Base-by-base conservation (phyloP, 768 basidiomycete genomes). In the Tylopilus vinaceipallidus region DNA sequence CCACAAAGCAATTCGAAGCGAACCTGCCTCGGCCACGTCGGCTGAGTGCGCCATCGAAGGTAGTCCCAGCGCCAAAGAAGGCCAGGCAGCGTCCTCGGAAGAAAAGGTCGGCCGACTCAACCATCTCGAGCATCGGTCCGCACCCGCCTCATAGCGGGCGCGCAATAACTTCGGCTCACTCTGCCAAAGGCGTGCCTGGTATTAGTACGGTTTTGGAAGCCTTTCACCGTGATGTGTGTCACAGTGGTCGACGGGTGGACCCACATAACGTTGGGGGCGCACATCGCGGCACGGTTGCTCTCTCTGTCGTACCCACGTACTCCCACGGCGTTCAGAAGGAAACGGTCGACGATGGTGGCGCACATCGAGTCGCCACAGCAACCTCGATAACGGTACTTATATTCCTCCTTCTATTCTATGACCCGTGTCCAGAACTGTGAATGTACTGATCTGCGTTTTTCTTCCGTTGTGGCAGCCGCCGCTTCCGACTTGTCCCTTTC, bases 1-100 rank as follows among this genome's bases (percentile, higher is more conserved):
- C 75, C 5, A 66, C 67, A 52, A 69, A 61, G 44, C 67, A 65
- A 39, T 75, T 73, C 54, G 72, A 77, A 54, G 52, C 61, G 20
- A 71, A 63, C 36, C 64, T 66, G 50, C 71, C 74, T 30, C 69
- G 75, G 17, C 57, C 68, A 24, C 66, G 66, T 42, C 51, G 66
- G 47, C 47, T 68, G 42, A 68, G 66, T 32, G 68, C 66, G 14
- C 63, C 65, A 0, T 45, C 59, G 13, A 60, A 56, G 42, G 45
- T 30, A 24, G 54, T 45, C 6, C 50, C 51, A 12, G 3, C 37
- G 26, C 24, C 53, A 26, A 63, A 54, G 57, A 55, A 43, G 46
- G 23, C 16, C 12, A 53, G 39, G 36, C 45, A 42, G 14, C 20
- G 17, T 23, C 37, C 47, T 19, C 47, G 45, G 26, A 61, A 48